phyloP scores from a whole-genome alignment of 768 basidiomycete genomes.

The Termitomyces sp. region DNA sequence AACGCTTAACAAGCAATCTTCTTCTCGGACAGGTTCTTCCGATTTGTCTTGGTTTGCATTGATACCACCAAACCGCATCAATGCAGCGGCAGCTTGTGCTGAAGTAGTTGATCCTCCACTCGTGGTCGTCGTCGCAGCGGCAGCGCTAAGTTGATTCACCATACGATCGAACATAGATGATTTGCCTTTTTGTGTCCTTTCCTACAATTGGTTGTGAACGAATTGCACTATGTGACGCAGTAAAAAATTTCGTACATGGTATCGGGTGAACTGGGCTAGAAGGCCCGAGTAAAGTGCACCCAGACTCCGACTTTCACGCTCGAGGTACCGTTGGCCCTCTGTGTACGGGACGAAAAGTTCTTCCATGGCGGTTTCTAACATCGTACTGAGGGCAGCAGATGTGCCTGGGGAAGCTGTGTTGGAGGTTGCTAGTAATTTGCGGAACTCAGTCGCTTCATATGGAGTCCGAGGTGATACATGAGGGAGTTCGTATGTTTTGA shows the following conservation, averaged over 20 bases:
- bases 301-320: constrained; percentile 84
- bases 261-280: constrained; percentile 76
- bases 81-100: constrained; percentile 82
- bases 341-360: constrained; percentile 94
- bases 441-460: constrained; percentile 61
- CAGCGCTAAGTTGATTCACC: constrained; percentile 83
- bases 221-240: constrained; percentile 7
- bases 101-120: constrained; percentile 65
- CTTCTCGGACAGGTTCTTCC: constrained; percentile 75
- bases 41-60: constrained; percentile 49
- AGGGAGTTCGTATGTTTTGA: constrained; percentile 87
- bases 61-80: constrained; percentile 90
- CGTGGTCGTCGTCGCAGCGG: constrained; percentile 63
- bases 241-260: constrained; percentile 65
- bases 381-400: constrained; percentile 63
- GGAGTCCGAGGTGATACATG: constrained; percentile 63
- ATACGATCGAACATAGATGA: constrained; percentile 86
- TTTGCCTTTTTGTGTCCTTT: constrained; percentile 68
- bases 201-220: constrained; percentile 27
- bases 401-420: constrained; percentile 43
- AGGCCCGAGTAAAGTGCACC: constrained; percentile 75
- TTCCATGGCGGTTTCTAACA: constrained; percentile 96
- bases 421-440: constrained; percentile 49
- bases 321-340: constrained; percentile 89
- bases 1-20: constrained; percentile 79